Base-by-base conservation (phyloP, 2,329 filamentous ascomycete species). In the Claviceps cyperi region DNA sequence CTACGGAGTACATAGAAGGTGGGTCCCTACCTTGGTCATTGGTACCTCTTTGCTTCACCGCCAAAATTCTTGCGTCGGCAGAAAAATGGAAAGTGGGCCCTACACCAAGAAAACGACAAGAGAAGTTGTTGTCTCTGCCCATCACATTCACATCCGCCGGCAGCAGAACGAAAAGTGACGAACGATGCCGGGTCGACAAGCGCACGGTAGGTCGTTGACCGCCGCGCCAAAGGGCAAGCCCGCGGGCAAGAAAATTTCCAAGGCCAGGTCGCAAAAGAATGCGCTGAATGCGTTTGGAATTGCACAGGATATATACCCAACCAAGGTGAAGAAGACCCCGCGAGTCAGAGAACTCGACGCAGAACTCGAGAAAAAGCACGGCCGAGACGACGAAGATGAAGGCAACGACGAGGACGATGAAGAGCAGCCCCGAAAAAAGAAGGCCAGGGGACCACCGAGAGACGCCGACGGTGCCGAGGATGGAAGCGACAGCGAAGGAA, bases 401-500 rank as follows among this genome's bases (percentile, higher is more conserved):
- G 67, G 72, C 0, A 70, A 73, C 0, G 70, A 70, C 0, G 75
- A 80, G 1, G 52, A 46, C 2, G 54, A 75, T 4, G 63, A 62
- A 3, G 77, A 78, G 54, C 64, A 63, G 41, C 67, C 69, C 0
- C 61, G 65, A 43, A 62, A 67, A 47, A 71, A 70, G 53, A 69
- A 64, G 59, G 57, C 54, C 35, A 70, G 68, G 62, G 69, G 71
- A 39, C 70, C 62, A 63, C 40, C 65, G 58, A 67, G 72, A 4
- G 70, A 67, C 5, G 72, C 80, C 58, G 76, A 77, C 17, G 74
- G 75, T 43, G 72, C 79, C 15, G 85, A 90, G 51, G 80, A 83
- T 55, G 86, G 86, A 9, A 90, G 83, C 57, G 90, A 95, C 61
- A 87, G 84, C 53, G 86, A 90, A 53, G 89, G 88, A 21, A 86